Evolutionary conservation across 2,329 filamentous ascomycete species (phyloP), one percentile per base, ranked within the genome.

Genomic region (Fusarium nematophilum): DNA sequence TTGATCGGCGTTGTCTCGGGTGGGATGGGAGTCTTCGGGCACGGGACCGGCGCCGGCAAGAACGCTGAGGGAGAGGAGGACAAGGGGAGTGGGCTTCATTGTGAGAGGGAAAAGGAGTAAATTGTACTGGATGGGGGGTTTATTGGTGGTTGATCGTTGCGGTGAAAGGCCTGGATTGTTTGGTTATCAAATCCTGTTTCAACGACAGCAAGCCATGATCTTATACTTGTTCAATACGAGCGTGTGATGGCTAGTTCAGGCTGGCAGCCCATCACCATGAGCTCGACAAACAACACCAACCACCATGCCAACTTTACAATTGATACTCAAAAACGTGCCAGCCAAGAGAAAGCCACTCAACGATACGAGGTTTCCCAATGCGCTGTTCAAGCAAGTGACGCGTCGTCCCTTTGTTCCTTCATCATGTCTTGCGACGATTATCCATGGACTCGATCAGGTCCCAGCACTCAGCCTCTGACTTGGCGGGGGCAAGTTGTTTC

Each of bases 1-100:
- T n/a, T n/a, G n/a, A n/a, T n/a, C n/a, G n/a, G n/a, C n/a, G n/a
- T n/a, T n/a, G n/a, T n/a, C 38, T 9, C 21, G 7, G 26, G 17
- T 5, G 15, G 15, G 17, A 25, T 42, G 27, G 31, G 17, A 14
- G 15, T 13, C 26, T 11, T 42, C 38, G n/a, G 40, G 40, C 14
- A 44, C 40, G 31, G 40, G 40, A 6, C 26, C 13, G 27, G 40
- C 40, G 18, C 15, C 31, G 17, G 40, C 29, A 13, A 44, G 17
- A 33, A 44, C 40, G 8, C 40, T 27, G 8, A 44, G 40, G 3
- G 40, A 44, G 40, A 44, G 40, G n/a, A 44, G 26, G 8, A 44
- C 9, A 33, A 44, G 27, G 14, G 40, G 40, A 13, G 40, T 33
- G 9, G 40, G 18, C 29, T 44, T 44, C 40, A 44, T 44, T n/a